Evolutionary conservation across 2,329 filamentous ascomycete genomes (phyloP), one percentile per base, ranked within the genome.

Genomic region (Monosporascus sp.): DNA sequence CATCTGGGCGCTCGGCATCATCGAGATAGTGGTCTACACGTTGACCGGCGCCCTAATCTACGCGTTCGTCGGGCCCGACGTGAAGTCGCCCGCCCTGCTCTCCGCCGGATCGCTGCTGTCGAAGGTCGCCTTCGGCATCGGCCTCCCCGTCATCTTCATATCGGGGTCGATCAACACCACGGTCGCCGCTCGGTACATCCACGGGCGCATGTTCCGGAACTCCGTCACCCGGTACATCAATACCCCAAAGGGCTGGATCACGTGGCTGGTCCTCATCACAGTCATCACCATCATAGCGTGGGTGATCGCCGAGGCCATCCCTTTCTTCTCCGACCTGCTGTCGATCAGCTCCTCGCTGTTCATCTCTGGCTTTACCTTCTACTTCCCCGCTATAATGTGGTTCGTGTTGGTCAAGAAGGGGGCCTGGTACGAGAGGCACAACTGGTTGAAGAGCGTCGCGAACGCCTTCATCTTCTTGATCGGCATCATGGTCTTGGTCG

Each of bases 221-320:
- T 63, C 62, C 14, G 57, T 66, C 50, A 62, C 58, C 17, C 65
- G 63, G 14, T 69, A 65, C 57, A 67, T 69, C 58, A 69, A 69
- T 57, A 68, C 65, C 47, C 55, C 59, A 24, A 67, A 62, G 56
- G 66, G 65, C 27, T 69, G 66, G 66, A 55, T 56, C 25, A 62
- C 66, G 25, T 89, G 88, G 88, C 63, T 84, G 15, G 71, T 54
- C 3, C 80, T 90, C 11, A 78, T 83, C 27, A 68, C 76, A 1
- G 58, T 66, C 47, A 67, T 86, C 44, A 90, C 87, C 72, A 49
- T 86, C 11, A 50, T 87, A 14, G 84, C 84, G 4, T 91, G 84
- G 78, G 66, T 90, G 59, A 84, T 91, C 58, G 87, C 87, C 15
- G 82, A 87, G 63, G 81, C 84, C 1, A 86, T 91, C 45, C 88